phyloP scores from a whole-genome alignment of 345 rosid genomes.

The Jatropha curcas region DNA sequence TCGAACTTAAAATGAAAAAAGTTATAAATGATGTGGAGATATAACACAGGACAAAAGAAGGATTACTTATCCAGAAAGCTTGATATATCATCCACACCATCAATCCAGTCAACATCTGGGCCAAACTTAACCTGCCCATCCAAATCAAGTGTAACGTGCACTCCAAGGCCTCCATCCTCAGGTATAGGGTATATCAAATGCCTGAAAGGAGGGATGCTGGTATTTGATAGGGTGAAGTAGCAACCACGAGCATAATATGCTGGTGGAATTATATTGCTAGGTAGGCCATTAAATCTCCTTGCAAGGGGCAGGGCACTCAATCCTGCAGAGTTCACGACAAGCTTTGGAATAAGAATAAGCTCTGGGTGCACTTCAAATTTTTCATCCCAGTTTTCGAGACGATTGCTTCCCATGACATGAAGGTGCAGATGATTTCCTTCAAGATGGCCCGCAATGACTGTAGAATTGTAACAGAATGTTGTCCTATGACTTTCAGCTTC shows the following conservation, averaged over 20 bases:
- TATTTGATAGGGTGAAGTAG: constrained; percentile 64
- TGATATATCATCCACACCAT: constrained; percentile 50
- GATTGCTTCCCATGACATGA: constrained; percentile 48
- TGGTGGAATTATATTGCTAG: constrained; percentile 44
- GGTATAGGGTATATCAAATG: constrained; percentile 85
- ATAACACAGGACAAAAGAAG: constrained; percentile 14
- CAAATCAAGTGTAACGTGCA: constrained; percentile 88
- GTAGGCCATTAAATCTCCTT: constrained; percentile 60
- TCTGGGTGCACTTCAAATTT: constrained; percentile 38
- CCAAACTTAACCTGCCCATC: constrained; percentile 90
- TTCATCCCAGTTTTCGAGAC: constrained; percentile 47
- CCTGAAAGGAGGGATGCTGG: constrained; percentile 53
- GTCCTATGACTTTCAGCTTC: constrained; percentile 70
- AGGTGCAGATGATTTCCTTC: constrained; percentile 58
- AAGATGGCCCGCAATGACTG: constrained; percentile 61
- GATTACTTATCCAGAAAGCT: constrained; percentile 76
- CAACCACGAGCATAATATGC: constrained; percentile 79
- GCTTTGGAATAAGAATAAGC: constrained; percentile 59
- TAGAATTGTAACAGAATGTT: constrained; percentile 74
- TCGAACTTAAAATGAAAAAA: background rate
- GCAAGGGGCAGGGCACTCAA: constrained; percentile 71
- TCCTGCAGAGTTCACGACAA: constrained; percentile 85
- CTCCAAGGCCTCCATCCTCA: constrained; percentile 90
- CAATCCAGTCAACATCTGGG: constrained; percentile 93
- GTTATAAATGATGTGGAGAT: background rate